Percentiles rank a stretch among this genome's conserved stretches.
These are phyloP conservation scores for Kappamyces sp. DNA, from an alignment of 192 early-diverging fungal species.

Conservation along the genomic window DNA sequence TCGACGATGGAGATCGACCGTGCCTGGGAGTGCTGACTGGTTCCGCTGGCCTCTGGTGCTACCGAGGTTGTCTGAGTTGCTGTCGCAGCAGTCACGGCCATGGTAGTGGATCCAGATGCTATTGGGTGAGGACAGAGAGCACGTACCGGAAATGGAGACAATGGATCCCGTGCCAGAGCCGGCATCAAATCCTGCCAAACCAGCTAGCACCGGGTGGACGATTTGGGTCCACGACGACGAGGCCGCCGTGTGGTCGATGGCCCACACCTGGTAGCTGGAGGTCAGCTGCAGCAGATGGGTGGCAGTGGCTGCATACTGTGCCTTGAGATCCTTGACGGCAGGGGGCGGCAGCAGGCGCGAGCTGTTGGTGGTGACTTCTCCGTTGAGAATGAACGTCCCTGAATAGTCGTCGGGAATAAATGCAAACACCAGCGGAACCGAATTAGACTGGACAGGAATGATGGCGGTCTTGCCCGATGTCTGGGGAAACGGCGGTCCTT, in stretches of 20 bases:
- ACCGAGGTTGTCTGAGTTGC: no score
- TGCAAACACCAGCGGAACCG: slow-evolving; percentile 1
- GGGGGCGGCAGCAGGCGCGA: background rate
- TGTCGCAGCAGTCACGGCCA: no score
- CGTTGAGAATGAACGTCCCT: background rate
- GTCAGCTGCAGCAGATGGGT: background rate
- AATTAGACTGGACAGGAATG: slow-evolving; percentile 1
- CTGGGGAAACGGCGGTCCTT: background rate
- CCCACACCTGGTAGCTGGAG: background rate
- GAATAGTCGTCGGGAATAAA: slow-evolving; percentile 5
- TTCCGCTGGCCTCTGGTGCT: no score
- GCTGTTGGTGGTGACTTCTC: background rate
- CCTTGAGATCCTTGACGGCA: background rate
- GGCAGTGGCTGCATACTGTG: background rate
- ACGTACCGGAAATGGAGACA: no score
- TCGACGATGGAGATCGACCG: no score
- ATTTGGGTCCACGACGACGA: no score
- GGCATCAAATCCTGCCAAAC: no score
- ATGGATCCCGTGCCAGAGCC: no score
- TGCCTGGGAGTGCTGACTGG: no score
- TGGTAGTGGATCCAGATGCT: no score
- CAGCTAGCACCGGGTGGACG: no score
- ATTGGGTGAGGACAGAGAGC: no score
- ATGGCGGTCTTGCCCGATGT: background rate
- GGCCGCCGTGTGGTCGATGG: background rate